Evolutionary conservation across 768 basidiomycete species (phyloP).

Genomic region (Tylopilus vinaceipallidus): DNA sequence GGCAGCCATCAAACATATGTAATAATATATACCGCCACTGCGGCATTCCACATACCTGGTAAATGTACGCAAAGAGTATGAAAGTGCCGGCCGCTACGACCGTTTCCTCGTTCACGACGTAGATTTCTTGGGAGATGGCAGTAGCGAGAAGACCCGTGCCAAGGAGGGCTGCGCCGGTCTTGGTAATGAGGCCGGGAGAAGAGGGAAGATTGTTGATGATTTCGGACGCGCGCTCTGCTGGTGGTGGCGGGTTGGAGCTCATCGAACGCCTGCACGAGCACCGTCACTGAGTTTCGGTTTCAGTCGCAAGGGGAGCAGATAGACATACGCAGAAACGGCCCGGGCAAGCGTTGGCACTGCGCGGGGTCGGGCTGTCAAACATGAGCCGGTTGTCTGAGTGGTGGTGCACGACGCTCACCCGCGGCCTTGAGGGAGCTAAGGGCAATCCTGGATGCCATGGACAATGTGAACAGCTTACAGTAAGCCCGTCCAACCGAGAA

Average conservation of each 20-base stretch:
- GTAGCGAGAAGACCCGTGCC: constrained; percentile 86
- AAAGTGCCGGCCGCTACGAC: constrained; percentile 83
- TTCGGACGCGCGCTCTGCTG: constrained; percentile 84
- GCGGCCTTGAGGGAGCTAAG: constrained; percentile 60
- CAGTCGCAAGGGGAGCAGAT: constrained; percentile 3
- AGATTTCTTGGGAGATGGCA: constrained; percentile 95
- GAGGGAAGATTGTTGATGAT: constrained; percentile 86
- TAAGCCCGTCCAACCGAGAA: background rate
- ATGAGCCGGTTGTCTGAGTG: background rate
- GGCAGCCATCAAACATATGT: constrained; percentile 14
- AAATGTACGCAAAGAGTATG: constrained; percentile 80
- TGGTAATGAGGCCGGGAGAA: constrained; percentile 86
- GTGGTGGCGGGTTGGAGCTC: constrained; percentile 66
- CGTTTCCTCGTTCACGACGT: constrained; percentile 96
- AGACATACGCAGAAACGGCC: constrained; percentile 46
- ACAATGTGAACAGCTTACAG: constrained; percentile 6
- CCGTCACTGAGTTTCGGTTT: constrained; percentile 8
- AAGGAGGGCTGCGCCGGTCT: constrained; percentile 90
- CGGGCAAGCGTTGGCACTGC: constrained; percentile 47
- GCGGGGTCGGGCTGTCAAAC: constrained; percentile 52
- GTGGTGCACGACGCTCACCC: constrained; percentile 40
- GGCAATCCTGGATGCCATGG: constrained; percentile 73
- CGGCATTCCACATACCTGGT: constrained; percentile 52
- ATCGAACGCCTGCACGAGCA: constrained; percentile 54
- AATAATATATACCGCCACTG: background rate